Base-by-base conservation (phyloP, 352 stramenopile species). In the Phytopythium vexans region DNA sequence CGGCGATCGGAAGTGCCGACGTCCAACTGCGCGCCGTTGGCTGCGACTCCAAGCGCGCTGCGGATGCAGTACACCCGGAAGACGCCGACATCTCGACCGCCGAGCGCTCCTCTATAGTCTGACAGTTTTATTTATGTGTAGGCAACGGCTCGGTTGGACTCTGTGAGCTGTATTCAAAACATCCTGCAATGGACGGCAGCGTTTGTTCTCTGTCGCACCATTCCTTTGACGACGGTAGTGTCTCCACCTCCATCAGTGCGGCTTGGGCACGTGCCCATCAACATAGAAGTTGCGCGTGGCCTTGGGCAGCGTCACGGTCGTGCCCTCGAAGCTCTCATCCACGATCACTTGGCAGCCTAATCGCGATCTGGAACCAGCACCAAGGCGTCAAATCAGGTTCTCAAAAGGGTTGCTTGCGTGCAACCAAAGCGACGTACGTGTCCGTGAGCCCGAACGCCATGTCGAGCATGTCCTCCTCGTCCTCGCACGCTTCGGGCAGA, bases 201-300 rank as follows among this genome's bases (percentile, higher is more conserved):
- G 21, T 27, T 27, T 27, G 21, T 27, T 27, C 21, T 27, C 21
- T 27, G 21, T 27, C 21, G 21, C 21, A 27, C 21, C 21, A 27
- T 27, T 27, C 21, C 21, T 27, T 27, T 27, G 21, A 27, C 21
- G 21, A 27, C 21, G 21, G 21, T 27, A 27, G 21, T 27, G 21
- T 41, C 35, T 43, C 12, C 27, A 14, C 15, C 21, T 36, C 16
- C 27, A 39, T 53, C 89, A 99, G 66, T 99, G 96, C 6, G 96
- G 96, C 62, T 98, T 96, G 6, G 96, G 96, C 44, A 98, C 95
- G 68, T 99, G 96, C 35, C 96, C 95, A 74, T 99, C 97, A 14
- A 99, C 97, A 80, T 99, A 99, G 64, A 99, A 99, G 83, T 99
- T 99, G 60, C 96, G 87, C 36, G 96, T 99, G 36, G 96, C 96